Base-by-base conservation (phyloP, 2,329 filamentous ascomycete species). In the Diaporthe ampelina region DNA sequence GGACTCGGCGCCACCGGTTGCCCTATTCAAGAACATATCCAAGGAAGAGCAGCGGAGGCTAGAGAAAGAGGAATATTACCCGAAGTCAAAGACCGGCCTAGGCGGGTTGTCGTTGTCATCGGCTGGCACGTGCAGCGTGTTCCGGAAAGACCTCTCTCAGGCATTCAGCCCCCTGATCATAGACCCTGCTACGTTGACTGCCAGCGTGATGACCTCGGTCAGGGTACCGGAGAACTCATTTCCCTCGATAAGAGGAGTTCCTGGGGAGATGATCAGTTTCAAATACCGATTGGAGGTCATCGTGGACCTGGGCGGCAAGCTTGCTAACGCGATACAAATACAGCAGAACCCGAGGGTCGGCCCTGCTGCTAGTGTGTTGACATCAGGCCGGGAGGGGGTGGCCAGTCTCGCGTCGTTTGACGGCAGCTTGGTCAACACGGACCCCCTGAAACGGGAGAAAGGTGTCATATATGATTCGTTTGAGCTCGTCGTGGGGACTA, bases 231-330 rank as follows among this genome's bases (percentile, higher is more conserved):
- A 97, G 76, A 94, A 98, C 79, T 92, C 92, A 0, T 98, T 98
- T 78, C 96, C 97, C 0, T 98, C 95, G 2, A 98, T 98, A 76
- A 92, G 91, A 37, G 93, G 92, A 72, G 95, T 98, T 0, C 97
- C 97, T 0, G 95, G 96, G 4, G 93, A 94, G 45, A 97, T 98
- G 92, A 97, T 99, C 77, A 95, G 93, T 78, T 98, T 99, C 86
- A 94, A 93, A 78, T 98, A 99, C 80, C 94, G 95, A 78, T 89
- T 98, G 26, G 97, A 99, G 82, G 94, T 98, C 3, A 92, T 98
- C 37, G 91, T 98, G 29, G 97, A 99, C 81, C 88, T 98, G 0
- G 95, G 97, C 61, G 96, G 96, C 50, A 97, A 95, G 81, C 85
- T 98, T 54, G 91, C 92, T 1, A 91, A 91, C n/a, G 91, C 95